These are phyloP conservation scores for Mucor indicus DNA, from an alignment of 371 early-diverging fungal genomes.

Conservation along the genomic window DNA sequence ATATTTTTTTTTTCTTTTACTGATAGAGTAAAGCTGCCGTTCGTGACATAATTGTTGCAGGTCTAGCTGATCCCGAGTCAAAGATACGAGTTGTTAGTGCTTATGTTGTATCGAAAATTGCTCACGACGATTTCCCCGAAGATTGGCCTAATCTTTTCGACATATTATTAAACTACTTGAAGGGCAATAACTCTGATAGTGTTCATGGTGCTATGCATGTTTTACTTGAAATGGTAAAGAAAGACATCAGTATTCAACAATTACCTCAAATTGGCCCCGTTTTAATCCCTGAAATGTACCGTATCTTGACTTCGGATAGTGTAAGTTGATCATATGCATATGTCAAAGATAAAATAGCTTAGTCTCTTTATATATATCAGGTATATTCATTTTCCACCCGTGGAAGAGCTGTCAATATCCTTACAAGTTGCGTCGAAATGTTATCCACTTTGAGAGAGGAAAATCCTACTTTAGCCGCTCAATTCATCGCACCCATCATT, in stretches of 20 bases:
- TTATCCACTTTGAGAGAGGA: slow-evolving; percentile 74
- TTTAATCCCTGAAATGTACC: slow-evolving; percentile 79
- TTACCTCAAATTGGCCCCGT: slow-evolving; percentile 75
- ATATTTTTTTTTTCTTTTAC: neutral
- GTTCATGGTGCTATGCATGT: slow-evolving; percentile 90
- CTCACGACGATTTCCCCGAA: slow-evolving; percentile 92
- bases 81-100: slow-evolving; percentile 72
- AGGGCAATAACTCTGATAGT: slow-evolving; percentile 63
- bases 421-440: slow-evolving; percentile 82
- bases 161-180: slow-evolving; percentile 67
- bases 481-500: slow-evolving; percentile 72
- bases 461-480: slow-evolving; percentile 65
- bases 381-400: slow-evolving; percentile 69
- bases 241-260: slow-evolving; percentile 86
- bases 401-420: slow-evolving; percentile 75
- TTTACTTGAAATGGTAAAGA: slow-evolving; percentile 78
- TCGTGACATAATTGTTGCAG: slow-evolving; percentile 50
- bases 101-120: slow-evolving; percentile 84
- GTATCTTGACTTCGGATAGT: slow-evolving; percentile 62
- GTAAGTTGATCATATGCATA: slow-evolving; percentile 26
- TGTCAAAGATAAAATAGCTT: slow-evolving; percentile 2
- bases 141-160: slow-evolving; percentile 91
- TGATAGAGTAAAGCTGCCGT: slow-evolving; percentile 48
- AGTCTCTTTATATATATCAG: slow-evolving; percentile 10
- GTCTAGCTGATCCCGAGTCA: slow-evolving; percentile 54